Conservation (phyloP, 768 basidiomycete genomes). For the Leccinum pellstonianum region DNA sequence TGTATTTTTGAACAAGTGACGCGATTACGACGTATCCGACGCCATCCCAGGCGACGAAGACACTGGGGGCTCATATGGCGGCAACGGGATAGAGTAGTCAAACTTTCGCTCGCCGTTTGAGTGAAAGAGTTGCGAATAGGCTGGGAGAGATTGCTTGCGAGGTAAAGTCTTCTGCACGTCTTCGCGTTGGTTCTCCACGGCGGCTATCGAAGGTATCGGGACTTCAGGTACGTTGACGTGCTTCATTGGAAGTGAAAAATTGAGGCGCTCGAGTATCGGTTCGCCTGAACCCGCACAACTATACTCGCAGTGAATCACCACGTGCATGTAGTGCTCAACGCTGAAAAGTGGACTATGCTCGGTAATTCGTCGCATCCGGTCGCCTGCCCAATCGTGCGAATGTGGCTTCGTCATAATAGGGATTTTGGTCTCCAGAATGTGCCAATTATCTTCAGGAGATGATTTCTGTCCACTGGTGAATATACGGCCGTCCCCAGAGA, state of each 20-base stretch:
- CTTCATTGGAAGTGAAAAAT: conserved; percentile 47
- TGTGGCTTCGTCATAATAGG: conserved; percentile 18
- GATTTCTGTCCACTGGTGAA: conserved; percentile 37
- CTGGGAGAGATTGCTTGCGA: conserved; percentile 48
- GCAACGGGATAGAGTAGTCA: conserved; percentile 62
- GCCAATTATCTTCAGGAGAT: conserved; percentile 23
- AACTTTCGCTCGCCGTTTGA: conserved; percentile 70
- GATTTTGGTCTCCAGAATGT: conserved; percentile 25
- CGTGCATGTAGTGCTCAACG: conserved; percentile 51
- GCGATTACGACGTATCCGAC: conserved; percentile 1
- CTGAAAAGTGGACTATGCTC: conserved; percentile 54
- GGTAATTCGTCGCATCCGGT: conserved; percentile 40
- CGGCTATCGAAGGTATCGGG: background rate
- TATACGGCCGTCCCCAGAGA: conserved; percentile 50
- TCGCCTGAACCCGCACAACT: conserved; percentile 39
- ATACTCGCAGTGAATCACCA: conserved; percentile 60
- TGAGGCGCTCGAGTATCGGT: conserved; percentile 25
- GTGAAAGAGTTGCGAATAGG: conserved; percentile 78
- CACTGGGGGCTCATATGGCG: conserved; percentile 53
- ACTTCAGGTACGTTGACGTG: conserved; percentile 46
- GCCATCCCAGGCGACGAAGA: background rate
- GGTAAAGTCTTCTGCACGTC: conserved; percentile 17
- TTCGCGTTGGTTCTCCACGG: conserved; percentile 3
- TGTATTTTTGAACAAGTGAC: background rate
- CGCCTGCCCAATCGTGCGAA: conserved; percentile 31